Evolutionary conservation across 345 rosid genomes (phyloP), one percentile per base, ranked within the genome.

Genomic region (Hirschfeldia incana): DNA sequence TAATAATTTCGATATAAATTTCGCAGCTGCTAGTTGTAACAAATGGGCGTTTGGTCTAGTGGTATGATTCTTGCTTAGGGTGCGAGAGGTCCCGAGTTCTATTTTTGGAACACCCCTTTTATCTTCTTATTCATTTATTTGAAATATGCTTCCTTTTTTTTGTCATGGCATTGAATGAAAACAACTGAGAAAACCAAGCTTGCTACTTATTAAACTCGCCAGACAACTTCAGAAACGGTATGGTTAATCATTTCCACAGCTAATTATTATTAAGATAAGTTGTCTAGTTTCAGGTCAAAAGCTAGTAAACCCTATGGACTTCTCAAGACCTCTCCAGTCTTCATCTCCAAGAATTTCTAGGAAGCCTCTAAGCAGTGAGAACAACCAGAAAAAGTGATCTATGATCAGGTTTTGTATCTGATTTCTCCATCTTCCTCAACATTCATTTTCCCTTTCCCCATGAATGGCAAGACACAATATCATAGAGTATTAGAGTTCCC

Each of bases 1-100:
- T 21, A 21, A 21, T 21, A 21, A 21, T 21, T 21, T 21, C 21
- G 21, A 21, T 21, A 21, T 21, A 21, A 21, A 21, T 21, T 21
- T 21, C 21, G 21, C 21, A 21, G 21, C 21, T 21, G 21, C 21
- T 21, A 21, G 21, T 21, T 21, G 21, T 21, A 21, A 21, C 21
- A 21, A 6, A 0, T 0, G 84, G 93, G 91, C 88, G 88, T 88
- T 90, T 90, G 91, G 93, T 90, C 90, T 90, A 91, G 94, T 91
- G 92, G 94, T 85, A 88, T 87, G 93, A 89, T 91, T 90, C 92
- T 93, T 78, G 91, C 93, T 92, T 89, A 86, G 91, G 92, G 94
- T 88, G 94, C 87, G 86, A 94, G 94, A 91, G 89, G 92, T 91
- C 93, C 87, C 79, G 87, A 91, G 91, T 88, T 88, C 78, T 81